Conservation (phyloP, 1,139 yeast species). For the Protomyces pachydermus region DNA sequence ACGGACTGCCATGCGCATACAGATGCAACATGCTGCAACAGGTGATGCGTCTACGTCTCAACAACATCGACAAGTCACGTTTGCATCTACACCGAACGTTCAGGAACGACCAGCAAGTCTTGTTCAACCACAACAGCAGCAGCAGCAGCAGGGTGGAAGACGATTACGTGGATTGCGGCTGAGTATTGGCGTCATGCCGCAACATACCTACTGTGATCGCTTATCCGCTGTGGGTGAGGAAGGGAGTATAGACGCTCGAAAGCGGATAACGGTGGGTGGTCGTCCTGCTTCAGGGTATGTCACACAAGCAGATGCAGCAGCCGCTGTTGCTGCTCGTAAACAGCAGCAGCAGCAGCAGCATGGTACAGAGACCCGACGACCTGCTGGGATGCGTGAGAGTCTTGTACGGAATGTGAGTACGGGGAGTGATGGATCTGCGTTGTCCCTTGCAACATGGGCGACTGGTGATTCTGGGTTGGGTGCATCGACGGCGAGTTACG, state of each 20-base stretch:
- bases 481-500: not conserved
- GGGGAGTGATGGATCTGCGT: not conserved
- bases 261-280: not conserved
- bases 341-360: not conserved
- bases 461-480: not conserved
- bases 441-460: not conserved
- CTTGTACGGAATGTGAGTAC: not conserved
- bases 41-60: not conserved
- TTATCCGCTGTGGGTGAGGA: not conserved
- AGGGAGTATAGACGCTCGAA: not conserved
- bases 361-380: not conserved
- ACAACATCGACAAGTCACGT: not conserved
- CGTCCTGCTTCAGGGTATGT: not conserved
- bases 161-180: not conserved
- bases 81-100: not conserved
- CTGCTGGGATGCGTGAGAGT: not conserved
- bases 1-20: constrained; percentile 11
- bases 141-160: not conserved
- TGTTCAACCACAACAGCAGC: not conserved
- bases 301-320: not conserved
- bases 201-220: not conserved
- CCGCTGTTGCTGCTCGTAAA: not conserved
- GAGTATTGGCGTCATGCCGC: not conserved
- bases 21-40: not conserved
- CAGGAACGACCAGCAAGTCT: not conserved